Conservation (phyloP, 2,329 filamentous ascomycete species). For the Pseudogymnoascus destructans region DNA sequence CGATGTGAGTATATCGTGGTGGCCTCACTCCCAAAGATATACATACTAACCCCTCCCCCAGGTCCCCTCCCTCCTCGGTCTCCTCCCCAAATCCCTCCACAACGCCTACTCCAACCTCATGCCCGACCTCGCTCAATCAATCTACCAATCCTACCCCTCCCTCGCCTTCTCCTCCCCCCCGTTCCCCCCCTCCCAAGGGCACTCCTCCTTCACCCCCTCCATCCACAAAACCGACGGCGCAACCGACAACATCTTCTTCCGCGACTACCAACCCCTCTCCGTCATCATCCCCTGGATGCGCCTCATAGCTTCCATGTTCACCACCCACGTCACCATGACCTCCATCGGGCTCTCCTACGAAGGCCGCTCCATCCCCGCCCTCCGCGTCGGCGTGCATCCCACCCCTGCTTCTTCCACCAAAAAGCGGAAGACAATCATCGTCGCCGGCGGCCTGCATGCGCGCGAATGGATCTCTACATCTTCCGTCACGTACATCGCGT, state of each 20-base stretch:
- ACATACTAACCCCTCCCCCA: constrained; percentile 22
- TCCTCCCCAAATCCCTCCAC: constrained; percentile 64
- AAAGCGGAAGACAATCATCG: constrained; percentile 61
- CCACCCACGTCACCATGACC: constrained; percentile 59
- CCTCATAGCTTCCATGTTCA: constrained; percentile 79
- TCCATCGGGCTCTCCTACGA: constrained; percentile 78
- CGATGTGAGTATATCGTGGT: constrained; percentile 39
- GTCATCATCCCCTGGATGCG: constrained; percentile 79
- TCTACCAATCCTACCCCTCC: constrained; percentile 58
- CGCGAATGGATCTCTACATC: constrained; percentile 93
- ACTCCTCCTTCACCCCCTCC: constrained; percentile 1
- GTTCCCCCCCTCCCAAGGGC: constrained; percentile 11
- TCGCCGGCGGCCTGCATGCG: constrained; percentile 81
- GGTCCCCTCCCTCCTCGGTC: constrained; percentile 59
- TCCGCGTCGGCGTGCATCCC: constrained; percentile 57
- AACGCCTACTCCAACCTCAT: constrained; percentile 63
- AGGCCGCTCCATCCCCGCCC: constrained; percentile 70
- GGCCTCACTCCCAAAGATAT: not conserved
- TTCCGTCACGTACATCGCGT: constrained; percentile 82
- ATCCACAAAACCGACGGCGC: constrained; percentile 54
- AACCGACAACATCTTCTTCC: constrained; percentile 73
- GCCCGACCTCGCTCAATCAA: constrained; percentile 62
- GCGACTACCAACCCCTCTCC: constrained; percentile 77
- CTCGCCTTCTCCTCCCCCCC: constrained; percentile 16
- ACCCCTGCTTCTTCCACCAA: constrained; percentile 32